Percentiles rank a stretch among this genome's conserved stretches.
These are phyloP conservation scores for Collybia sordida DNA, from an alignment of 768 basidiomycete genomes.

Conservation along the genomic window DNA sequence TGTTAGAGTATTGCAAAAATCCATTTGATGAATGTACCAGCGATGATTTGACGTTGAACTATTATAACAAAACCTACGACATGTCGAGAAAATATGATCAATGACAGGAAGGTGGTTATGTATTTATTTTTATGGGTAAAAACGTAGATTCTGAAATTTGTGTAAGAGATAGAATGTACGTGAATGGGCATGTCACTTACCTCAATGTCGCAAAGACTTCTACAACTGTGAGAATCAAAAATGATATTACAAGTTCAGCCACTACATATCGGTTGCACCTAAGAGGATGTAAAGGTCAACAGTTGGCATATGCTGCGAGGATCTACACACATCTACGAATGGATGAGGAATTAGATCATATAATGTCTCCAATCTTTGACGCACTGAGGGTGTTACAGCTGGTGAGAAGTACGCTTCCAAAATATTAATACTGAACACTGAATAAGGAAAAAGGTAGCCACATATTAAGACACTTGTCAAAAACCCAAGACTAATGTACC, in stretches of 20 bases:
- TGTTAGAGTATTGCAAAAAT: too few relatives aligned
- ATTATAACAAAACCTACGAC: too few relatives aligned
- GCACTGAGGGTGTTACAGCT: slow-evolving; percentile 7
- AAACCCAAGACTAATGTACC: slow-evolving; percentile 16
- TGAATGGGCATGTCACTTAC: slow-evolving; percentile 2
- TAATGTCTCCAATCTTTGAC: not conserved
- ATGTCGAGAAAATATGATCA: not conserved
- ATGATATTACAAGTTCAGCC: slow-evolving; percentile 14
- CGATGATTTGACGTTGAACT: too few relatives aligned
- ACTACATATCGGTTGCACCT: slow-evolving; percentile 17
- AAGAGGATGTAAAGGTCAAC: not conserved
- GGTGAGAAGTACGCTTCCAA: slow-evolving; percentile 15
- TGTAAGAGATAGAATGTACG: not conserved
- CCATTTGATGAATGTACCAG: too few relatives aligned
- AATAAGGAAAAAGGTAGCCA: too few relatives aligned
- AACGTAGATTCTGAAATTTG: slow-evolving; percentile 12
- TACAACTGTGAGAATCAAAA: slow-evolving; percentile 17
- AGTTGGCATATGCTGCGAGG: not conserved
- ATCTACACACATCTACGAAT: too few relatives aligned
- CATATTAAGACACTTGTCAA: slow-evolving; percentile 10
- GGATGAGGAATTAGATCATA: too few relatives aligned
- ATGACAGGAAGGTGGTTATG: slow-evolving; percentile 6
- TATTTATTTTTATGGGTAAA: slow-evolving; percentile 14
- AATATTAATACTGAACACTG: too few relatives aligned
- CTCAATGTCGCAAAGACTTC: slow-evolving; percentile 17